Evolutionary conservation across 1,284 basidiomycete genomes (phyloP).

Genomic region (Trichosporon inkin): DNA sequence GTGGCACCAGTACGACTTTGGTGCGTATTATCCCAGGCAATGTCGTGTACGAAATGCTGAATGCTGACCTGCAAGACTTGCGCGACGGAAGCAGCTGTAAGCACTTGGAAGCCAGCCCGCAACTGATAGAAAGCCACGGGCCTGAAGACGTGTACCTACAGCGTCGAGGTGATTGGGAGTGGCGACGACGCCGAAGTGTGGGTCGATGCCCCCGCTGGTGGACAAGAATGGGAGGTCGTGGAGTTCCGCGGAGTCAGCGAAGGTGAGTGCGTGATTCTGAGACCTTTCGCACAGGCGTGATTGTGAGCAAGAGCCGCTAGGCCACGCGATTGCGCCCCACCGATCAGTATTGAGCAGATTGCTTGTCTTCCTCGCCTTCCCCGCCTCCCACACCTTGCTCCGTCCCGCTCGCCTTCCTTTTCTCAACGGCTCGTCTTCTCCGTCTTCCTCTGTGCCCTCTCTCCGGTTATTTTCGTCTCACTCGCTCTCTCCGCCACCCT

Average conservation of each 20-base stretch:
- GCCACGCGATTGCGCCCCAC: too few relatives aligned
- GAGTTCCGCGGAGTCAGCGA: slow-evolving; percentile 76
- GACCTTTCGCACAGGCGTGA: not conserved
- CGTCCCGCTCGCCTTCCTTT: too few relatives aligned
- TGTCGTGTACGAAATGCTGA: not conserved
- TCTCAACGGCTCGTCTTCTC: too few relatives aligned
- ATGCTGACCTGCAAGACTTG: slow-evolving; percentile 40
- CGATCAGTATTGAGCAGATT: too few relatives aligned
- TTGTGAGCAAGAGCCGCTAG: too few relatives aligned
- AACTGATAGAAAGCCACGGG: slow-evolving; percentile 60
- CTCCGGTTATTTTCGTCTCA: too few relatives aligned
- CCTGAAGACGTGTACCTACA: slow-evolving; percentile 70
- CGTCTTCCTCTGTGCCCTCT: too few relatives aligned
- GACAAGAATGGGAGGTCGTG: slow-evolving; percentile 61
- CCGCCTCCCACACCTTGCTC: too few relatives aligned
- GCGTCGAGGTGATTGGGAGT: slow-evolving; percentile 57
- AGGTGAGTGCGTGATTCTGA: slow-evolving; percentile 52
- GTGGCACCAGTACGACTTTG: slow-evolving; percentile 66
- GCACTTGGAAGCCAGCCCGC: slow-evolving; percentile 59
- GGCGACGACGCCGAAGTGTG: slow-evolving; percentile 56
- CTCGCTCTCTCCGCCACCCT: too few relatives aligned
- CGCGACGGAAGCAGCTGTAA: slow-evolving; percentile 53
- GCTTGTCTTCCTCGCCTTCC: too few relatives aligned
- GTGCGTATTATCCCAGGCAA: slow-evolving; percentile 10
- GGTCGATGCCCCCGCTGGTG: slow-evolving; percentile 59